phyloP scores from a whole-genome alignment of 169 alveolate species.

The Plasmodium sp. region DNA sequence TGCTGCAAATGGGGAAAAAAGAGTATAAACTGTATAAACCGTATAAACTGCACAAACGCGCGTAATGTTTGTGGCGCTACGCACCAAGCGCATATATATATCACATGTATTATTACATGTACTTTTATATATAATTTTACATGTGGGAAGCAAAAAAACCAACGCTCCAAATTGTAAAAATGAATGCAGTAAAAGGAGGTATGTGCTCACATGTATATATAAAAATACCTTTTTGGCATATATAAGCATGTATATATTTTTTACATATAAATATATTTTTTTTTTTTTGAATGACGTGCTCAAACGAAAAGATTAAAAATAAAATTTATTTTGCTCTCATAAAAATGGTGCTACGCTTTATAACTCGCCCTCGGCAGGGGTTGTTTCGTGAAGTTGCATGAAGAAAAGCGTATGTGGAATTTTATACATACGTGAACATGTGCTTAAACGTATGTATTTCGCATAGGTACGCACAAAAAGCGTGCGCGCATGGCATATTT shows the following conservation, averaged over 20 bases:
- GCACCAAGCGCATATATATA: neutral
- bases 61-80: neutral
- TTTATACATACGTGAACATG: neutral
- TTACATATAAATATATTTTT: neutral
- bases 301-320: neutral
- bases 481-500: neutral
- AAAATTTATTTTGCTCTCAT: neutral
- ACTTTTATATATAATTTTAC: neutral
- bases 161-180: neutral
- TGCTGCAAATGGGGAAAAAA: slow-evolving; percentile 20
- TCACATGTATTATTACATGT: neutral
- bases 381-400: neutral
- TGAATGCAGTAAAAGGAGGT: slow-evolving; percentile 5
- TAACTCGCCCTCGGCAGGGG: neutral
- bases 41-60: neutral
- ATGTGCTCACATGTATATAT: neutral
- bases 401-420: neutral
- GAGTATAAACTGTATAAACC: slow-evolving; percentile 8
- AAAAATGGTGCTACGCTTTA: neutral
- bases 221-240: neutral
- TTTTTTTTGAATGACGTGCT: neutral
- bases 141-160: neutral
- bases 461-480: neutral
- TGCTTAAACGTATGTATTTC: neutral
- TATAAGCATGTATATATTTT: neutral